Evolutionary conservation across 495 filamentous ascomycete species (phyloP), one percentile per base, ranked within the genome.

Genomic region (Neurospora sp.): DNA sequence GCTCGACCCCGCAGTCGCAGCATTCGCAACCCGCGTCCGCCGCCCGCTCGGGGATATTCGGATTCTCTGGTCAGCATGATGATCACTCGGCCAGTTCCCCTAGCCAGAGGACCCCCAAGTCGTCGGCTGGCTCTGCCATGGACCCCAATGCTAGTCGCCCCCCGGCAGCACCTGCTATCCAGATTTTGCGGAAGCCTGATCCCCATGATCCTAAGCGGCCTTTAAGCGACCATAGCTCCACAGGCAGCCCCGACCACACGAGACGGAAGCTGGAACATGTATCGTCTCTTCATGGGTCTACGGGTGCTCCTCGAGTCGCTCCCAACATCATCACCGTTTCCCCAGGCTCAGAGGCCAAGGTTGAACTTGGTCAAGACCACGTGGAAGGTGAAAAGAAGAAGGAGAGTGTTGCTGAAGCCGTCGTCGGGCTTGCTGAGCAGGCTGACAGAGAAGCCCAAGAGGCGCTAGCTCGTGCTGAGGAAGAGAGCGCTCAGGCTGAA

Each of bases 331-430:
- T 59, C 38, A 70, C 27, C 70, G 69, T 74, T 20, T 76, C 78
- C 44, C 78, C 78, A 6, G 37, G 73, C 7, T 75, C 77, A 3
- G 76, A 75, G 42, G 41, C 73, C 8, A 46, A 59, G 54, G 73
- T 70, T 20, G 74, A 73, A 31, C 54, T 62, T 35, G 54, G 54
- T 9, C 59, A 75, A 38, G 20, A 72, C 54, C 69, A 70, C 11
- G 41, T 39, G n/a, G 71, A 75, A 39, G 69, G 41, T 41, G 77
- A 84, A 1, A 84, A 83, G 41, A 82, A 86, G 70, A 88, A 85
- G 39, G 89, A 92, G 79, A 92, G 88, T 40, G 92, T 96, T 6
- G 84, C 90, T 39, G 88, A 92, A 11, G 92, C 93, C 16, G 85
- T 94, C 39, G 88, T 83, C 42, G 90, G 90, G 37, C 85, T 94